Conservation (phyloP, 2,329 filamentous ascomycete species). For the Arthrobotrys pseudoclavata region DNA sequence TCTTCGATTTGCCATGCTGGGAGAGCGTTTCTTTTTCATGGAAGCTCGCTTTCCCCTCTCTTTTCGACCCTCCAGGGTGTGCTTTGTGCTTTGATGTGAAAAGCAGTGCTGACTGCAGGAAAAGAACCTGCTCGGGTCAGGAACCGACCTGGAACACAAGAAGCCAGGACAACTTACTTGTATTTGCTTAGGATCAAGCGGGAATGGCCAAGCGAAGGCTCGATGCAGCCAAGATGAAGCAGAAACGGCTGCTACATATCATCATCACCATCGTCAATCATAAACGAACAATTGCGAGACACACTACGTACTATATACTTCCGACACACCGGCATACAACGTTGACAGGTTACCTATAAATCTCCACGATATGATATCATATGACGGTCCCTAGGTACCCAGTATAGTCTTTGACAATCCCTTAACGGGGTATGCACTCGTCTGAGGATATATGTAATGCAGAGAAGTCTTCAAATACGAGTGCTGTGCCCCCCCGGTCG, state of each 20-base stretch:
- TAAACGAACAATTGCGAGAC: slow-evolving; percentile 19
- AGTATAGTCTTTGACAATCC: not conserved
- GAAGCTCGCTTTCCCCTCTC: slow-evolving; percentile 8
- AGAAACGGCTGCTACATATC: slow-evolving; percentile 33
- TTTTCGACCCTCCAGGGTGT: not conserved
- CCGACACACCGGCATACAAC: not conserved
- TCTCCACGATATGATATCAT: not conserved
- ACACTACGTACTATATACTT: not conserved
- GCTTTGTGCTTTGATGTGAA: slow-evolving; percentile 16
- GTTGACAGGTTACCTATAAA: slow-evolving; percentile 14
- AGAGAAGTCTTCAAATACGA: not conserved
- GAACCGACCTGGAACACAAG: slow-evolving; percentile 25
- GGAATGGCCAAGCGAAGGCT: slow-evolving; percentile 38
- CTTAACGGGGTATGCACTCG: not conserved
- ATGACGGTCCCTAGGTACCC: too few species aligned
- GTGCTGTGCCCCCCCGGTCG: not conserved
- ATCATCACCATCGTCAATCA: slow-evolving; percentile 16
- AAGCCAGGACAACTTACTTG: slow-evolving; percentile 7
- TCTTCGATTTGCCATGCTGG: slow-evolving; percentile 20
- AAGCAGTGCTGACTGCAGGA: slow-evolving; percentile 23
- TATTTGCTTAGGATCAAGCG: slow-evolving; percentile 6
- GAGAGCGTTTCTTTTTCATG: slow-evolving; percentile 21
- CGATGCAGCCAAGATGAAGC: slow-evolving; percentile 42
- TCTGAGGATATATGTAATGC: not conserved
- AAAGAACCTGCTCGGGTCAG: slow-evolving; percentile 47